Base-by-base conservation (phyloP, 83 land plant species). In the Diphasiastrum complanatum region DNA sequence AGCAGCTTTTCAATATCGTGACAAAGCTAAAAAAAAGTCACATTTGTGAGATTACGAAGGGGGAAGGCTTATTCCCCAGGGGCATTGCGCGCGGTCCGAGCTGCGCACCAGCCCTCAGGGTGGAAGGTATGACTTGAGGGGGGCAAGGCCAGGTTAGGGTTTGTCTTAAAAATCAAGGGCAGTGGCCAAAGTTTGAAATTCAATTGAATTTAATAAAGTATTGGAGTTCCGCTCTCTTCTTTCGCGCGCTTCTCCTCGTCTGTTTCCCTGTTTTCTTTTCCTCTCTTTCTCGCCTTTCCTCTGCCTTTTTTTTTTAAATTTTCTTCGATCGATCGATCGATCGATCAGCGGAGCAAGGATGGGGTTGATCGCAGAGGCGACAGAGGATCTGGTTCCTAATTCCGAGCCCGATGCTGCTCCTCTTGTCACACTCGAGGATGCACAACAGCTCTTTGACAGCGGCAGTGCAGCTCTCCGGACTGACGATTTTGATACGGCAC, bases 401-500 rank as follows among this genome's bases (percentile, higher is more conserved):
- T 40, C 14, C 1, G 53, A 23, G 53, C 1, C 53, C 24, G 53
- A 23, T 28, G 33, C 5, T 27, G 2, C 30, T 18, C 58, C 58
- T 1, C 29, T 33, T 54, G 29, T 54, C 11, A 46, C 65, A 28
- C 30, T 70, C 30, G 29, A 51, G 19, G 66, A 70, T 35, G 68
- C 70, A 11, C 62, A 32, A 36, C 67, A 65, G 18, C 53, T 70
- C 28, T 63, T 38, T 35, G 68, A 63, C 22, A 35, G 29, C 11
- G 74, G 74, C 16, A 53, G 74, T 20, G 36, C 36, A 27, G 57
- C 60, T 24, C 35, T 64, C 37, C 49, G 57, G 45, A 45, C 32
- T 25, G 59, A 63, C 25, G 45, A 68, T 6, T 70, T 52, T 45
- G 74, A 70, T n/a, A 58, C 43, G 47, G 74, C 74, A n/a, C 40